Evolutionary conservation across 495 filamentous ascomycete genomes (phyloP).

Genomic region (Pseudotulostoma volvatum): DNA sequence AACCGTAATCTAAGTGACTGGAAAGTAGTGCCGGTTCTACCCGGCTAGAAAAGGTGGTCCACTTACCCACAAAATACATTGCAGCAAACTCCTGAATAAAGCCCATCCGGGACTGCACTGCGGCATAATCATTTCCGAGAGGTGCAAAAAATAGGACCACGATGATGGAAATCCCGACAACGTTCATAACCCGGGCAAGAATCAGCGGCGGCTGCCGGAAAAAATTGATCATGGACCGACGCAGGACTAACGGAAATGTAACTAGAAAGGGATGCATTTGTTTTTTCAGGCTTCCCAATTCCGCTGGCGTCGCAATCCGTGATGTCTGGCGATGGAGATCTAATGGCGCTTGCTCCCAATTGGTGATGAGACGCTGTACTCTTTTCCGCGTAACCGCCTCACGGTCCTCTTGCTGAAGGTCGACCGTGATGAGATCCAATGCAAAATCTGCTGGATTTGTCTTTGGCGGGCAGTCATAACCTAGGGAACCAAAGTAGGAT

Average conservation of each 20-base stretch:
- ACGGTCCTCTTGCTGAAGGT: conserved; percentile 43
- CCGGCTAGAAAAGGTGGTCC: too few relatives aligned
- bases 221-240: conserved; percentile 48
- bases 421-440: conserved; percentile 56
- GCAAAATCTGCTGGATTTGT: conserved; percentile 66
- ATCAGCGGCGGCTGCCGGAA: conserved; percentile 46
- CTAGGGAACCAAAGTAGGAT: conserved; percentile 40
- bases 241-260: conserved; percentile 47
- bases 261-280: conserved; percentile 41
- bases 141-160: conserved; percentile 58
- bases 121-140: conserved; percentile 45
- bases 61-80: conserved; percentile 53
- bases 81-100: conserved; percentile 53
- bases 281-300: conserved; percentile 47
- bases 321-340: conserved; percentile 13
- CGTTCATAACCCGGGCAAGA: conserved; percentile 49
- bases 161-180: conserved; percentile 47
- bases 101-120: conserved; percentile 53
- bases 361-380: conserved; percentile 38
- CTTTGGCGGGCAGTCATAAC: conserved; percentile 43
- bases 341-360: conserved; percentile 15
- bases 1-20: too few relatives aligned
- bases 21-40: too few relatives aligned
- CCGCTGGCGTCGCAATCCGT: conserved; percentile 46
- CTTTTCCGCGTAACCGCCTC: conserved; percentile 42